Base-by-base conservation (phyloP, 2,329 filamentous ascomycete genomes). In the Fusarium coicis region DNA sequence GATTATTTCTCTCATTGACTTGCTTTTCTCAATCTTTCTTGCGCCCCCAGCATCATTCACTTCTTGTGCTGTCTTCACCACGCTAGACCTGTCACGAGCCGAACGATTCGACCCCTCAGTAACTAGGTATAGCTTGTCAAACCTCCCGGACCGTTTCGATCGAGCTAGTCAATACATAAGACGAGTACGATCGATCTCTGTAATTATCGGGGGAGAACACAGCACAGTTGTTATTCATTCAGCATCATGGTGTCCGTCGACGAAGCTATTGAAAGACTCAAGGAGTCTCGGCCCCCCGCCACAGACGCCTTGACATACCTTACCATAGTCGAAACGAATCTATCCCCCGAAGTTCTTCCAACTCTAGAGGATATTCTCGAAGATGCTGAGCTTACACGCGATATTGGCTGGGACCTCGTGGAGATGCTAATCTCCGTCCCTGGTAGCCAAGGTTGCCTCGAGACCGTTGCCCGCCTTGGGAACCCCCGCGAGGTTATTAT, bases 321-420 rank as follows among this genome's bases (percentile, higher is more conserved):
- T 61, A 94, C 93, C 63, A 91, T 95, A 71, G 84, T 96, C 77
- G 92, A 94, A 80, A 90, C 93, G 81, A 92, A 93, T 74, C 85
- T 95, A 50, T 90, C 87, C 10, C 86, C 89, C 23, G 90, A 91
- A 66, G 86, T 92, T 68, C 84, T 96, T 47, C 91, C 92, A 3
- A 84, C 88, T 7, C 85, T 96, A 50, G 88, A 94, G 74, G 86
- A 91, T 28, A 89, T 93, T 40, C 85, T 94, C 23, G 89, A 93
- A 80, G 90, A 93, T 85, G 85, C 86, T 15, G 85, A 88, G 65
- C 84, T 95, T 63, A 93, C 93, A 6, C 89, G 88, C 68, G 92
- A 94, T 63, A 95, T 96, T 76, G 93, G 93, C 55, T 96, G 93
- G 93, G 93, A 96, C 80, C 84, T 96, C 57, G 91, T 96, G 28